Evolutionary conservation across 495 filamentous ascomycete species (phyloP).

Genomic region (Mytilinidion resinicola): DNA sequence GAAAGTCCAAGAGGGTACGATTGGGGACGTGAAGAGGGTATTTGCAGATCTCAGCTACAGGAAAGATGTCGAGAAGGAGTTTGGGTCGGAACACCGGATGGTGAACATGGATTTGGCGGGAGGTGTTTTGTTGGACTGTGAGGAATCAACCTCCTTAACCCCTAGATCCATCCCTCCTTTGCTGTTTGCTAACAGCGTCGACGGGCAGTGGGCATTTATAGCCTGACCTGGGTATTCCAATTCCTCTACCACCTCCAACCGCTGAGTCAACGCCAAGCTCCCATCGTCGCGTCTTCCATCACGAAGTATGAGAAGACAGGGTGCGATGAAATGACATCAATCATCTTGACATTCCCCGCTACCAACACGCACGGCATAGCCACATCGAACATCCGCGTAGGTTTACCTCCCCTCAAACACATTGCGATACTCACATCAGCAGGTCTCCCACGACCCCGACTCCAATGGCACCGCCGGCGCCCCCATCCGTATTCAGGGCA

Average conservation of each 20-base stretch:
- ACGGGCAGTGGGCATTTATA: slow-evolving; percentile 71
- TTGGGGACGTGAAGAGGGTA: slow-evolving; percentile 73
- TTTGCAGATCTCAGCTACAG: slow-evolving; percentile 62
- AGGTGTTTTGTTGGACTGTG: slow-evolving; percentile 71
- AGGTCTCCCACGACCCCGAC: slow-evolving; percentile 48
- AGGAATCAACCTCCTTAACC: slow-evolving; percentile 22
- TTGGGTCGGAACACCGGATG: slow-evolving; percentile 63
- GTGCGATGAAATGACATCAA: slow-evolving; percentile 73
- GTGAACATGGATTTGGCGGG: slow-evolving; percentile 81
- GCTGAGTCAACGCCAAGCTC: slow-evolving; percentile 42
- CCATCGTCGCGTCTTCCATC: slow-evolving; percentile 56
- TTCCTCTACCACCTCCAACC: slow-evolving; percentile 73
- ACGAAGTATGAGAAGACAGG: slow-evolving; percentile 73
- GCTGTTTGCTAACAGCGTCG: neutral
- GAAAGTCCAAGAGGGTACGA: slow-evolving; percentile 57
- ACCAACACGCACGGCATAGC: slow-evolving; percentile 65
- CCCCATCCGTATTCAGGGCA: slow-evolving; percentile 75
- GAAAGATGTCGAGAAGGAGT: slow-evolving; percentile 47
- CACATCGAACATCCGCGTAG: slow-evolving; percentile 63
- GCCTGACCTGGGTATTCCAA: slow-evolving; percentile 91
- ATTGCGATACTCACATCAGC: neutral
- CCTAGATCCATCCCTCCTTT: neutral
- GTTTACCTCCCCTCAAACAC: slow-evolving; percentile 27
- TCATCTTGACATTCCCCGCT: slow-evolving; percentile 68
- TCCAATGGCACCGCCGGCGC: slow-evolving; percentile 54